Percentiles rank a stretch among this genome's conserved stretches.
Conservation (phyloP, 371 early-diverging fungal species). For the Funneliformis caledonium region DNA sequence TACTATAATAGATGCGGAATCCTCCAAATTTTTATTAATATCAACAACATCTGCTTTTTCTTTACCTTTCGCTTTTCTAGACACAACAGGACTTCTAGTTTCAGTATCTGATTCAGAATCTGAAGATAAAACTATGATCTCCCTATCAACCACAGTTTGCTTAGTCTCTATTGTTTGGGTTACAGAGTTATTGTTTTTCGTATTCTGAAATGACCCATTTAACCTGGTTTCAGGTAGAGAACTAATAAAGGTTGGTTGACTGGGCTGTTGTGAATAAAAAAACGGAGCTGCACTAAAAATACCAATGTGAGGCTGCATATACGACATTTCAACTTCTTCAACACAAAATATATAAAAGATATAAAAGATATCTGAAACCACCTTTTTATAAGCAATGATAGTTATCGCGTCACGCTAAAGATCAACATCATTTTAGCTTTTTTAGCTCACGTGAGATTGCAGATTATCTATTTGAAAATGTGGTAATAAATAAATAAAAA, state of each 20-base stretch:
- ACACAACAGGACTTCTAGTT: background rate
- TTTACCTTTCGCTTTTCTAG: background rate
- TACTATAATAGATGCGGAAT: background rate
- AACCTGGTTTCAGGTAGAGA: background rate
- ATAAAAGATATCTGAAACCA: too few species aligned
- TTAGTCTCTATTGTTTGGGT: background rate
- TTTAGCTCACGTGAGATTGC: too few species aligned
- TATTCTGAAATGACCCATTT: background rate
- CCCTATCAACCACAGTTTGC: background rate
- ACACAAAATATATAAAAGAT: too few species aligned
- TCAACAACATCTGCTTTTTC: background rate
- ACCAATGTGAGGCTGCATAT: background rate
- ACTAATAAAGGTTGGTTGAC: background rate
- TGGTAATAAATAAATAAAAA: too few species aligned
- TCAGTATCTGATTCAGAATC: background rate
- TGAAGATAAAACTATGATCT: background rate
- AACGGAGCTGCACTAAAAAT: background rate
- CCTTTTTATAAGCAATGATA: too few species aligned
- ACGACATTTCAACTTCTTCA: background rate
- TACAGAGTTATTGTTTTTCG: background rate
- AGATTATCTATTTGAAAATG: too few species aligned
- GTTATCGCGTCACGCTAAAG: too few species aligned
- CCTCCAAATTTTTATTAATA: background rate
- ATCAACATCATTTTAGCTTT: too few species aligned
- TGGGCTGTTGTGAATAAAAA: background rate